phyloP scores from a whole-genome alignment of 1,284 basidiomycete genomes.

The Moesziomyces antarcticus region DNA sequence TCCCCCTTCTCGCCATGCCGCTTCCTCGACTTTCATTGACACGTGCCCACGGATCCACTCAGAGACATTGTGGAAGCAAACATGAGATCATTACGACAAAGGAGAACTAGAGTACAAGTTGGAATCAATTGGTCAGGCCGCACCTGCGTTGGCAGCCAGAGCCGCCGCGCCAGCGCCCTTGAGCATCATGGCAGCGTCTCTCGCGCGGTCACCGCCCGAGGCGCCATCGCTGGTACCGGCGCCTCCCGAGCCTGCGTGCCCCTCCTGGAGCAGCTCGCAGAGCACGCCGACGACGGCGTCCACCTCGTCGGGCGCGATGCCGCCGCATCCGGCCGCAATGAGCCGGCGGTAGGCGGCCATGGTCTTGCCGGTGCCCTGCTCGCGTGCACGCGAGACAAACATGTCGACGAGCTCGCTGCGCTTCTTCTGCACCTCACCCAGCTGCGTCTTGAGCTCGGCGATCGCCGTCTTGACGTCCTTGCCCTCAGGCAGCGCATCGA shows the following conservation, averaged over 20 bases:
- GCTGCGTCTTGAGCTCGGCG: slow-evolving; percentile 42
- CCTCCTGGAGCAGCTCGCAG: slow-evolving; percentile 63
- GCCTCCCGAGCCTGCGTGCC: slow-evolving; percentile 19
- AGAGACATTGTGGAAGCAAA: not conserved
- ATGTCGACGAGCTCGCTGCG: slow-evolving; percentile 39
- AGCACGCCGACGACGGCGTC: slow-evolving; percentile 64
- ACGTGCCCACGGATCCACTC: not conserved
- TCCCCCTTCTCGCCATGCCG: too few relatives aligned
- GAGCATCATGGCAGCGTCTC: slow-evolving; percentile 47
- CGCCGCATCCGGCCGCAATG: slow-evolving; percentile 65
- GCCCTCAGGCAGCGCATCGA: slow-evolving; percentile 26
- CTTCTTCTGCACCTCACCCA: slow-evolving; percentile 41
- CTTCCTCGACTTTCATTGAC: not conserved
- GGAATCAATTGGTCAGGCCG: slow-evolving; percentile 9
- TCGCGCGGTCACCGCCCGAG: slow-evolving; percentile 28
- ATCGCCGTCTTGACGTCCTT: slow-evolving; percentile 39
- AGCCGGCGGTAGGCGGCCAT: slow-evolving; percentile 66
- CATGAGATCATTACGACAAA: not conserved
- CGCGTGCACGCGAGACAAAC: slow-evolving; percentile 48
- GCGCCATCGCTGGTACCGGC: slow-evolving; percentile 11
- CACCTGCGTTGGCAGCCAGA: slow-evolving; percentile 30
- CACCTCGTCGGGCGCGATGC: slow-evolving; percentile 63
- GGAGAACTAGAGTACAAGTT: slow-evolving; percentile 7
- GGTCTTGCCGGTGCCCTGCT: slow-evolving; percentile 61
- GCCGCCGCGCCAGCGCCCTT: slow-evolving; percentile 50